Base-by-base conservation (phyloP, 306 rosid species). In the Vachellia collinsii region DNA sequence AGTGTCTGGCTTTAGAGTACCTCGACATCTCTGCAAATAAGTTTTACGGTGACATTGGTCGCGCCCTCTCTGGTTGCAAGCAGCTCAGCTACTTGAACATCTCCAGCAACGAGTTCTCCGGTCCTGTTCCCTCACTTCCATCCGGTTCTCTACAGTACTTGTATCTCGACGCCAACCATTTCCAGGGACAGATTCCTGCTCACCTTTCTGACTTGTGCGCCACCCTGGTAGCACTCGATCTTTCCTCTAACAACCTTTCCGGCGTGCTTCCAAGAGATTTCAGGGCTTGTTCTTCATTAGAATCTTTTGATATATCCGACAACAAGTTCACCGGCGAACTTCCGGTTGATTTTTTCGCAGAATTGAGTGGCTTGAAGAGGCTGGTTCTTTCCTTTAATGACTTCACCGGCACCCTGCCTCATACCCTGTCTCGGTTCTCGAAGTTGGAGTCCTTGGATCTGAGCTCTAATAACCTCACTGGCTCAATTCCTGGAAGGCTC, bases 11-110 rank as follows among this genome's bases (percentile, higher is more conserved):
- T 59, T 75, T 91, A 34, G 70, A 83, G 11, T 20, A 81, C 74
- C 88, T 91, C 46, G 94, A 91, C 70, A 86, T 91, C 68, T 91
- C 94, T 66, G 83, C 86, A 63, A 91, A 91, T 70, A 91, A 85
- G 77, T 82, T 83, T 48, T 64, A 76, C 62, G 90, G 91, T 63
- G 91, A 87, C 79, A 62, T 87, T 10, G 81, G 71, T 3, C 44
- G 3, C 4, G 76, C 88, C 37, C 72, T 91, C 50, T 82, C 88
- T 4, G 11, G 79, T 14, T 91, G 94, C 61, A 37, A 11, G 22
- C 58, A 62, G 12, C 92, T 91, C 39, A 79, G 29, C 8, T 81
- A 80, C 76, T 65, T 91, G 61, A 91, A 89, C 75, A 67, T 89
- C 58, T 87, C 94, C 0, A 82, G 75, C 78, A 91, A 91, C 87